Percentiles rank a stretch among this genome's conserved stretches.
phyloP scores from a whole-genome alignment of 805 yeast genomes.

The Saccharomycodes ludwigii region DNA sequence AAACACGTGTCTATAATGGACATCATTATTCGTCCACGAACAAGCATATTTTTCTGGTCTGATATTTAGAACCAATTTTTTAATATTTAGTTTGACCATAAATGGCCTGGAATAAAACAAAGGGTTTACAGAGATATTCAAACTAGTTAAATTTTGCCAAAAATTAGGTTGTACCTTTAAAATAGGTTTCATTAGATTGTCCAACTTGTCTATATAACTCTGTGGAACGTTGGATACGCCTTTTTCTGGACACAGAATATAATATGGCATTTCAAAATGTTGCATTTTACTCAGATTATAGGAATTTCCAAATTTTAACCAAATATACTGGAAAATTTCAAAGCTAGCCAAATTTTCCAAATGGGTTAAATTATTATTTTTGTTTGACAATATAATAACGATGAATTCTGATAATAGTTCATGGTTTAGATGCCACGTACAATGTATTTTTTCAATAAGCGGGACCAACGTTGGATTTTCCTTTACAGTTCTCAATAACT shows the following conservation, averaged over 20 bases:
- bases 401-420: constrained; percentile 11
- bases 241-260: too few species aligned
- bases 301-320: constrained; percentile 9
- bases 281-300: constrained; percentile 8
- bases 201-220: too few species aligned
- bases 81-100: constrained; percentile 10
- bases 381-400: constrained; percentile 7
- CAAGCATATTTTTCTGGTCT: constrained; percentile 17
- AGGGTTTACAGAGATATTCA: constrained; percentile 19
- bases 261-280: constrained; percentile 8
- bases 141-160: constrained; percentile 11
- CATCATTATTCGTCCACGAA: constrained; percentile 7
- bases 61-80: constrained; percentile 16
- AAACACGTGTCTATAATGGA: constrained; percentile 20
- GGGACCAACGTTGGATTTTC: constrained; percentile 13
- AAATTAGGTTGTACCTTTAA: constrained; percentile 10
- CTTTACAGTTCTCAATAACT: constrained; percentile 13
- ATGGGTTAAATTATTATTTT: constrained; percentile 11
- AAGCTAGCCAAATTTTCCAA: constrained; percentile 20
- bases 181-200: constrained; percentile 1
- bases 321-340: too few species aligned
- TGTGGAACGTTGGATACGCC: too few species aligned
- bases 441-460: constrained; percentile 14
- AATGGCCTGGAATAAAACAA: constrained; percentile 13
- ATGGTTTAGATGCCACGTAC: constrained; percentile 20